Evolutionary conservation across 257 asterid species (phyloP), one percentile per base, ranked within the genome.

Genomic region (Solanum etuberosum): DNA sequence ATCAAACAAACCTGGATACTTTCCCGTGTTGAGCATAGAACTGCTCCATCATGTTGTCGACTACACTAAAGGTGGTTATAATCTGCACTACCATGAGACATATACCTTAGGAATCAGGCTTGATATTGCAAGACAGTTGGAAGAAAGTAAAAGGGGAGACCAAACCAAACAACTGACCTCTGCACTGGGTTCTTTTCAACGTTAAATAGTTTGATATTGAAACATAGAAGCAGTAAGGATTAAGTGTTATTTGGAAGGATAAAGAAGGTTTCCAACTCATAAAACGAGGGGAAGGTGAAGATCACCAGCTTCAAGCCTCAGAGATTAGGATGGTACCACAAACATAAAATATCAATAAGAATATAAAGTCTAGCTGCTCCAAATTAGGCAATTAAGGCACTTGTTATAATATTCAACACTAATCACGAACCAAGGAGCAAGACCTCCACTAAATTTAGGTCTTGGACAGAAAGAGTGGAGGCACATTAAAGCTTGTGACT

Each of bases 41-140:
- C 89, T 95, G 98, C 92, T 94, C 95, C 90, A 90, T 95, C 99
- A 96, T 95, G 93, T 92, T 93, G 93, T 96, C 98, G 85, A 93
- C 99, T 68, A 95, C 98, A 74, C 99, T 96, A 92, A 95, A 97
- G 61, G 93, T 95, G 73, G 98, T 93, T 87, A 96, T 92, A 81
- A 96, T 97, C 99, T 96, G 93, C 83, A 84, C 65, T 18, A n/a
- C 83, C 86, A 89, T 81, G 43, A 85, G 74, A 83, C 38, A 83
- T 23, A 59, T 18, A 40, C 18, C 85, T 27, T 20, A 48, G 85
- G 40, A 29, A 46, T 48, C 85, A 29, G 12, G 4, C 65, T 18
- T 48, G 65, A 80, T 16, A 80, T 80, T 80, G 85, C 42, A 43
- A 80, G 40, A 25, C 42, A 80, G 68, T 16, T 48, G 42, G 37